phyloP scores from a whole-genome alignment of 441 rosid species.

The Rhodomyrtus psidioides region DNA sequence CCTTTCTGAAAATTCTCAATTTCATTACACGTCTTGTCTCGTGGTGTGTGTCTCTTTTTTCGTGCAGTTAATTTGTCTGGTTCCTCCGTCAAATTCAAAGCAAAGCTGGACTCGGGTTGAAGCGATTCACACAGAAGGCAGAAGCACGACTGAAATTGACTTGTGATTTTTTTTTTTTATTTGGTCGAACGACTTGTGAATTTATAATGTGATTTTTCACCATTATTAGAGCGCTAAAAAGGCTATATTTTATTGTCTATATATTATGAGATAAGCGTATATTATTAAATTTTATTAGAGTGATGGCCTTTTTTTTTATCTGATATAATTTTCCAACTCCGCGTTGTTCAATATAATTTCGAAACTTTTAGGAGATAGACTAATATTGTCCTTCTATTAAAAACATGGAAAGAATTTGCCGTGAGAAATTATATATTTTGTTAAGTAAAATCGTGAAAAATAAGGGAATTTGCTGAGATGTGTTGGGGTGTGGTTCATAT shows the following conservation, averaged over 20 bases:
- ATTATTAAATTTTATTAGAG: too few relatives aligned
- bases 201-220: not conserved
- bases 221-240: not conserved
- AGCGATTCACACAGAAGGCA: not conserved
- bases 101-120: not conserved
- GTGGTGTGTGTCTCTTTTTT: not conserved
- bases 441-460: too few relatives aligned
- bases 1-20: not conserved
- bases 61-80: not conserved
- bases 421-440: too few relatives aligned
- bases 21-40: not conserved
- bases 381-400: too few relatives aligned
- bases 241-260: not conserved
- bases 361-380: too few relatives aligned
- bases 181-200: not conserved
- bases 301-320: too few relatives aligned
- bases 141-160: not conserved
- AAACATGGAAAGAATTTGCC: too few relatives aligned
- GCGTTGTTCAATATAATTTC: too few relatives aligned
- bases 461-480: too few relatives aligned
- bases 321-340: too few relatives aligned
- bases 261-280: not conserved
- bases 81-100: not conserved
- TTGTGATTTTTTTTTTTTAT: too few relatives aligned
- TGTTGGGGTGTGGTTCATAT: too few relatives aligned